phyloP scores from a whole-genome alignment of 83 land plant species.

The Thuja plicata region DNA sequence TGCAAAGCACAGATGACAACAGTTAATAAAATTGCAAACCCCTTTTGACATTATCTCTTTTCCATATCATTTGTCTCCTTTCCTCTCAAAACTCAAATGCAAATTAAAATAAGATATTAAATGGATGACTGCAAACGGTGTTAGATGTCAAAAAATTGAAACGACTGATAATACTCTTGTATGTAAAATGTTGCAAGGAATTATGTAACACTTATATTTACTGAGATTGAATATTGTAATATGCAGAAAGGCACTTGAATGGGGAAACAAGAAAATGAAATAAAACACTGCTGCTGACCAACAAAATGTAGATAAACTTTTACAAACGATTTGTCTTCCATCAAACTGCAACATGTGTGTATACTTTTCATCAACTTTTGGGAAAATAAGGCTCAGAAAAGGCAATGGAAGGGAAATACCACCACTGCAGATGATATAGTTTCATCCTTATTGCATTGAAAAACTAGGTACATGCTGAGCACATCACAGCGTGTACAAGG shows the following conservation, averaged over 20 bases:
- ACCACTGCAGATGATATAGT: neutral
- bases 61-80: neutral
- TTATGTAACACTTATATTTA: neutral
- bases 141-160: neutral
- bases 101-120: neutral
- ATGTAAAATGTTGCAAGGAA: neutral
- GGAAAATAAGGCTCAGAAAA: neutral
- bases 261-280: neutral
- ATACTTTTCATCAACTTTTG: neutral
- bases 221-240: neutral
- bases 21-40: neutral
- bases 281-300: neutral
- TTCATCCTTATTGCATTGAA: neutral
- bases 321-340: neutral
- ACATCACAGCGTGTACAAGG: too few relatives aligned
- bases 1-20: slow-evolving; percentile 29
- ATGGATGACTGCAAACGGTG: neutral
- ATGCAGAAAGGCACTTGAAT: neutral
- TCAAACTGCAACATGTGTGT: neutral
- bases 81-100: neutral
- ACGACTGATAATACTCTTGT: neutral
- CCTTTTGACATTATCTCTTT: neutral
- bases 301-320: neutral
- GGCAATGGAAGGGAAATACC: neutral
- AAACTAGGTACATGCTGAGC: neutral